Conservation (phyloP, 2,329 filamentous ascomycete species). For the Xylariales sp. region DNA sequence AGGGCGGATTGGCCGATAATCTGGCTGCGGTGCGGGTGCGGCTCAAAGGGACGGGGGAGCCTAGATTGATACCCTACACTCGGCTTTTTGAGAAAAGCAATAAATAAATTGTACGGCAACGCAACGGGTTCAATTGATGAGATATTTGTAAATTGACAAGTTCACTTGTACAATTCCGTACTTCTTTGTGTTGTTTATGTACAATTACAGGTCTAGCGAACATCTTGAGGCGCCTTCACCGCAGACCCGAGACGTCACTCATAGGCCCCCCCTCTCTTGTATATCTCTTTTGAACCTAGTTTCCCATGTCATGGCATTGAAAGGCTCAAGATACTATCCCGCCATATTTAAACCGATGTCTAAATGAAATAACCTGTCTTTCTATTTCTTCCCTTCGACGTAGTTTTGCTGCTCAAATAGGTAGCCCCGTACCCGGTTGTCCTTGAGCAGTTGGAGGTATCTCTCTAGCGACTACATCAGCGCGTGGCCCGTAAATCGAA, state of each 20-base stretch:
- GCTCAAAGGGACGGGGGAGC: not conserved
- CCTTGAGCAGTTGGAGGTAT: slow-evolving; percentile 81
- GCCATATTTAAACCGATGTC: not conserved
- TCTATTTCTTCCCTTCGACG: slow-evolving; percentile 51
- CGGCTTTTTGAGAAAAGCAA: not conserved
- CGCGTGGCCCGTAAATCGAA: not conserved
- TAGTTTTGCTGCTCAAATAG: slow-evolving; percentile 85
- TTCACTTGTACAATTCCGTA: slow-evolving; percentile 25
- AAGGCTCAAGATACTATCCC: not conserved
- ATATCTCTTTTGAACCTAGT: slow-evolving; percentile 11
- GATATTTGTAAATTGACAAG: slow-evolving; percentile 6
- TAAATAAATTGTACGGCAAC: not conserved
- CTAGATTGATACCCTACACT: not conserved
- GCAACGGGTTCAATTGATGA: slow-evolving; percentile 15
- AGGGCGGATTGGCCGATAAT: slow-evolving; percentile 43
- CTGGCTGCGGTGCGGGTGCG: slow-evolving; percentile 11
- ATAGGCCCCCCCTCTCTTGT: slow-evolving; percentile 12
- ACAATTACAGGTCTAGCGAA: slow-evolving; percentile 24
- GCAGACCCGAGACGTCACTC: slow-evolving; percentile 19
- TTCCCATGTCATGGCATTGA: slow-evolving; percentile 18
- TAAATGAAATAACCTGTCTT: not conserved
- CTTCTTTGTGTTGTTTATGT: slow-evolving; percentile 27
- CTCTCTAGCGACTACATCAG: slow-evolving; percentile 55
- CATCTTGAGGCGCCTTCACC: slow-evolving; percentile 19
- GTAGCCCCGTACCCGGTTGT: slow-evolving; percentile 81